Base-by-base conservation (phyloP, 2,329 filamentous ascomycete species). In the Aspergillus flavus region DNA sequence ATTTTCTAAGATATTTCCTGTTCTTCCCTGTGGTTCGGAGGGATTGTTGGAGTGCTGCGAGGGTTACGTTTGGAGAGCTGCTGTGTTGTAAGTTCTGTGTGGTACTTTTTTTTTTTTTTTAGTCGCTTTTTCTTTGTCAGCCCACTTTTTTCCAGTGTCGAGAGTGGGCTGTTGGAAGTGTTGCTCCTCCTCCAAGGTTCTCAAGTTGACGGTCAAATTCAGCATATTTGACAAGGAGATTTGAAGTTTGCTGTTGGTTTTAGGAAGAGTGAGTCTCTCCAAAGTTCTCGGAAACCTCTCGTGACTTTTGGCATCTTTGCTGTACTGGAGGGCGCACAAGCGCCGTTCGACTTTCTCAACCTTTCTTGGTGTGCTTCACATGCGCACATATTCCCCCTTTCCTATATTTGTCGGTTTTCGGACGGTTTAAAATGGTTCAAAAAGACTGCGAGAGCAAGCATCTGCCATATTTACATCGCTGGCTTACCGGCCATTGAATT, bases 141-240 rank as follows among this genome's bases (percentile, higher is more conserved):
- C 57, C 55, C 52, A 55, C 52, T 39, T 55, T 54, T 62, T 39
- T 64, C 63, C 63, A 70, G 62, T 62, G 59, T 64, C 53, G 59
- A 64, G 63, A 69, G 72, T 75, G 69, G 69, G 69, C 72, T 71
- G 72, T 72, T 68, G 64, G 69, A 71, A 69, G 66, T 65, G 68
- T 61, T 67, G 63, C 61, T 71, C 64, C 61, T 71, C 64, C 69
- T 72, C 69, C 69, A 71, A 74, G 73, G 70, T 75, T 75, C 70
- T 71, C 69, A 72, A 58, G 60, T 63, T 69, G 61, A 71, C 66
- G 46, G 63, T 61, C 54, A 58, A 55, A 41, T 61, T 59, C 62
- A 73, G 70, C 67, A 30, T 57, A 64, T 62, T 71, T 59, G 63
- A 69, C 56, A 64, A 66, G 69, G 68, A 65, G 66, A 65, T 66